phyloP scores from a whole-genome alignment of 1,284 basidiomycete genomes.

The Trichosporon sp. region DNA sequence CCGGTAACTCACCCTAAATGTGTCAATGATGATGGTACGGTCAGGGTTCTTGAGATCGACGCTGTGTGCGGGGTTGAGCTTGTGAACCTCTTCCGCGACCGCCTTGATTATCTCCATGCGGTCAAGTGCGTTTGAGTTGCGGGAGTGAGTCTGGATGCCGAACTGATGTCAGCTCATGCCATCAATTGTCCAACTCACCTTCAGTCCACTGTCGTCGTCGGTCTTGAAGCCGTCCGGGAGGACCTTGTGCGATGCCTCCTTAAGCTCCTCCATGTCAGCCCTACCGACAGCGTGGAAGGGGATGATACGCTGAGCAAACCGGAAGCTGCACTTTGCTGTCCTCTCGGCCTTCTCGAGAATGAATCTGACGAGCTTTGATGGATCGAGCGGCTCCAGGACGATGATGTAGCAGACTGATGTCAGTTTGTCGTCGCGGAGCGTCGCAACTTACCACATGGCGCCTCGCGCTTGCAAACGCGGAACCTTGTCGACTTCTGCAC shows the following conservation, averaged over 20 bases:
- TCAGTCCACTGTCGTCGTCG: conserved; percentile 7
- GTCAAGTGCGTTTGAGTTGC: conserved; percentile 33
- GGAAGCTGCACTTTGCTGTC: conserved; percentile 32
- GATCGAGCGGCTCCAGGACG: conserved; percentile 20
- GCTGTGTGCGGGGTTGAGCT: conserved; percentile 27
- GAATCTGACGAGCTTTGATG: conserved; percentile 25
- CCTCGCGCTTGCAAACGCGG: conserved; percentile 24
- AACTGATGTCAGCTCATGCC: conserved; percentile 23
- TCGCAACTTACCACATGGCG: conserved; percentile 30
- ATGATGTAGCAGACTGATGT: conserved; percentile 31
- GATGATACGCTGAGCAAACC: conserved; percentile 33
- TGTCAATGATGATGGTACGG: conserved; percentile 36
- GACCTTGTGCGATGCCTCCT: conserved; percentile 17
- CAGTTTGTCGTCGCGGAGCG: neutral
- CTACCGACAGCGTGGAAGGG: conserved; percentile 26
- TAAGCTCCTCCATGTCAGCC: conserved; percentile 28
- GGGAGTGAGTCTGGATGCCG: conserved; percentile 30
- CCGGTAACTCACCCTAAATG: conserved; percentile 28
- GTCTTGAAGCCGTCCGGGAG: conserved; percentile 11
- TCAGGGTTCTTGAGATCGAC: conserved; percentile 41
- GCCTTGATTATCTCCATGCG: conserved; percentile 39
- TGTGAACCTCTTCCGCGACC: conserved; percentile 33
- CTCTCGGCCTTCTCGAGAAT: conserved; percentile 35
- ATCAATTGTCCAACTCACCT: neutral
- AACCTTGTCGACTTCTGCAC: conserved; percentile 35